A percentile compares a stretch with the other conserved stretches of the same genome.
Evolutionary conservation across 1,139 yeast species (phyloP).

Genomic region (Spathaspora sp.): DNA sequence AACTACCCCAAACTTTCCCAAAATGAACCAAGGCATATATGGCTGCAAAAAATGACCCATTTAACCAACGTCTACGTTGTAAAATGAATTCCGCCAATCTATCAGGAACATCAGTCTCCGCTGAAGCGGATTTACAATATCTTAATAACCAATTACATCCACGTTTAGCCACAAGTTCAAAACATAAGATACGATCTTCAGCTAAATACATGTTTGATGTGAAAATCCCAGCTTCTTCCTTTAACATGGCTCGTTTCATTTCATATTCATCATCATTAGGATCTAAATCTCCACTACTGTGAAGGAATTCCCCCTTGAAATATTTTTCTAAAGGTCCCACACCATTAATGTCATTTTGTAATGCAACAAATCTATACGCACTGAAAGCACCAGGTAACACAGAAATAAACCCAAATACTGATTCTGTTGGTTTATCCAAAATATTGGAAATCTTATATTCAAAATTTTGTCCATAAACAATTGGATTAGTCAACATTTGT

Average conservation of each 20-base stretch:
- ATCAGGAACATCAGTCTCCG: constrained; percentile 53
- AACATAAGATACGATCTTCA: constrained; percentile 51
- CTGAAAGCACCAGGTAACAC: constrained; percentile 51
- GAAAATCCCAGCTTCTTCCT: constrained; percentile 50
- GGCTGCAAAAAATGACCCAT: constrained; percentile 52
- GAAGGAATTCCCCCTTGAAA: constrained; percentile 50
- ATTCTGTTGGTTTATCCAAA: constrained; percentile 48
- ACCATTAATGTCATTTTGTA: constrained; percentile 44
- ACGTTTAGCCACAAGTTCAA: constrained; percentile 46
- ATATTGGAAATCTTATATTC: constrained; percentile 48
- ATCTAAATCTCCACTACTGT: constrained; percentile 45
- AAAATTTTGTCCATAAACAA: constrained; percentile 49
- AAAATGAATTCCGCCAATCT: constrained; percentile 45
- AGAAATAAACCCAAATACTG: constrained; percentile 46
- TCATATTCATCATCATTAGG: constrained; percentile 48
- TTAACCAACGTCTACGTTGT: constrained; percentile 53
- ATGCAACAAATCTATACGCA: constrained; percentile 43
- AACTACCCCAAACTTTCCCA: constrained; percentile 42
- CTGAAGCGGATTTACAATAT: constrained; percentile 46
- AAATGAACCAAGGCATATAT: constrained; percentile 47
- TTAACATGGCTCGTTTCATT: constrained; percentile 37
- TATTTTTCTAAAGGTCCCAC: constrained; percentile 49
- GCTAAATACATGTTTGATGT: constrained; percentile 53
- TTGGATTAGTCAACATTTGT: constrained; percentile 45
- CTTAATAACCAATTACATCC: constrained; percentile 47